Conservation (phyloP, 352 stramenopile species). For the Achlya hypogyna region DNA sequence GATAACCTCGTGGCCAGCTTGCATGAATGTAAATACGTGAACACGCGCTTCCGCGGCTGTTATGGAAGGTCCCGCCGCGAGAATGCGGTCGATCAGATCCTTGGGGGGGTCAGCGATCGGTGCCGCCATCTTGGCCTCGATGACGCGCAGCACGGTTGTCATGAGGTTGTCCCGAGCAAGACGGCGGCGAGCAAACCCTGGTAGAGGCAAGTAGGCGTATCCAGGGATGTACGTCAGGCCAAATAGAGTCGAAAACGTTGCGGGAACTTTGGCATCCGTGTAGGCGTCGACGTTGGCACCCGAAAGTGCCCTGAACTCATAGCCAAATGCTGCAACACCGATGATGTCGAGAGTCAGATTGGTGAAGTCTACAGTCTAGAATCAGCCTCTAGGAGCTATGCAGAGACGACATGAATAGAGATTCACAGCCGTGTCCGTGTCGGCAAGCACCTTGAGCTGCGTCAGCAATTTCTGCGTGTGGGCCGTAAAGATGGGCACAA, state of each 20-base stretch:
- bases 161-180: neutral
- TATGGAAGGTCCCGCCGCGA: neutral
- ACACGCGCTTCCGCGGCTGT: neutral
- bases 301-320: neutral
- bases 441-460: neutral
- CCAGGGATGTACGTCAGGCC: neutral
- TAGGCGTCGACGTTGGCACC: neutral
- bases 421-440: neutral
- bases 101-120: neutral
- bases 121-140: neutral
- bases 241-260: neutral
- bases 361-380: neutral
- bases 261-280: neutral
- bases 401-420: neutral
- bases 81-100: neutral
- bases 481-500: neutral
- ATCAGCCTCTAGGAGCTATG: too few species aligned
- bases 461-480: neutral
- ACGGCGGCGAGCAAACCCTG: neutral
- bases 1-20: constrained; percentile 12
- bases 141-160: neutral
- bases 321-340: neutral
- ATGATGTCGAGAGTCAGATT: neutral
- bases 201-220: neutral
- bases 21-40: constrained; percentile 24